Base-by-base conservation (phyloP, 352 stramenopile species). In the Phytophthora pinifolia region DNA sequence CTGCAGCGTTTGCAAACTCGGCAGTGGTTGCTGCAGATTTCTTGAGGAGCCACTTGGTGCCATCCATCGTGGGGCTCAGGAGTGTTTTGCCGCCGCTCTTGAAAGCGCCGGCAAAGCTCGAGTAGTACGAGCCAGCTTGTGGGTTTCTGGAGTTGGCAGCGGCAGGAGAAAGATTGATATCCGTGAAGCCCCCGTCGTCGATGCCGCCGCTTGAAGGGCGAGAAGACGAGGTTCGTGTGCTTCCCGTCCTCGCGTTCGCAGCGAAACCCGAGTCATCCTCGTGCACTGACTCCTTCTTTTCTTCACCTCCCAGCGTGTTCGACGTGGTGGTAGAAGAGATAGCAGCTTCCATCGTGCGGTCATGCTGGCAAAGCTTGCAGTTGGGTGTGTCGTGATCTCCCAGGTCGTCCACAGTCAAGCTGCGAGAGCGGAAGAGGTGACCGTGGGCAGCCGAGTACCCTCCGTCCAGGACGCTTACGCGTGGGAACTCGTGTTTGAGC, bases 21-120 rank as follows among this genome's bases (percentile, higher is more conserved):
- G 63, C 63, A 4, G 63, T 72, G 36, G 47, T 74, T 5, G 45
- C 51, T 2, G 46, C 58, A 18, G 60, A 69, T 50, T 89, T 92
- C 54, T 89, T 88, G 36, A 88, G 75, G 48, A 92, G 72, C 83
- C 83, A 92, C 59, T 87, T 90, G 6, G 65, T 82, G 30, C 77
- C 71, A 35, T 86, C 76, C 49, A 86, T 83, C 0, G 71, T 67
- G 12, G 76, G 77, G 48, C 65, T 87, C 49, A 87, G 62, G 42
- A 92, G 69, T 45, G 72, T 86, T 49, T 91, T 94, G 4, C 81
- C 64, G 14, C 79, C 68, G 10, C 65, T 84, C 44, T 92, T 92
- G 12, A 94, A 62, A 1, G 76, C 79, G 6, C 71, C 81, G 4
- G 81, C 39, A 49, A 94, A 86, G 43, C 67, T 83, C 6, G 77